Percentiles rank a stretch among this genome's conserved stretches.
These are phyloP conservation scores for Speleostelium caveatum DNA, from an alignment of 78 protist genomes.

Conservation along the genomic window DNA sequence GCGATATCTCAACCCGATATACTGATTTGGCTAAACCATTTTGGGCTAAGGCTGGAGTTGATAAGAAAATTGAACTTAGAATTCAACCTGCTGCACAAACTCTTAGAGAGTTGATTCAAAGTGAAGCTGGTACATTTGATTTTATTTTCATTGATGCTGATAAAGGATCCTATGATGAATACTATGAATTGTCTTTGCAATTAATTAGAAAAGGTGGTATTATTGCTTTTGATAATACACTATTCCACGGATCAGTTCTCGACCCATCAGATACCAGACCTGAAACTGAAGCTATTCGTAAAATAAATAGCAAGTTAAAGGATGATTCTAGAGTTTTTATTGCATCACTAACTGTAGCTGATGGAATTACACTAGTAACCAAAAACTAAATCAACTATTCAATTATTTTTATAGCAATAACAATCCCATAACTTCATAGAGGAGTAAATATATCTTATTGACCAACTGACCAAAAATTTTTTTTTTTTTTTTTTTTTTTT, in stretches of 20 bases:
- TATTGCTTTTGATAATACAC: conserved; percentile 82
- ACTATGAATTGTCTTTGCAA: conserved; percentile 79
- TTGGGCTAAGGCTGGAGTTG: conserved; percentile 85
- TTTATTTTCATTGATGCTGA: conserved; percentile 90
- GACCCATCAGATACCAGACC: not conserved
- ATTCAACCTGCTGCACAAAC: conserved; percentile 83
- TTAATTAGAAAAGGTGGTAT: conserved; percentile 83
- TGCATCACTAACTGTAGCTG: conserved; percentile 75
- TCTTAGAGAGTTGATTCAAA: conserved; percentile 51
- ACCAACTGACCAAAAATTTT: no score
- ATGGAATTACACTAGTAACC: conserved; percentile 80
- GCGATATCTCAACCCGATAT: conserved; percentile 82
- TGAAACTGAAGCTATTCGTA: conserved; percentile 50
- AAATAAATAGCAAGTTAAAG: conserved; percentile 42
- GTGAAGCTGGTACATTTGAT: conserved; percentile 80
- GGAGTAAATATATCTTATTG: no score
- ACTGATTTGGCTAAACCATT: conserved; percentile 50
- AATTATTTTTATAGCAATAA: not conserved
- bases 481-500: no score
- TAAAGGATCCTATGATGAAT: conserved; percentile 72
- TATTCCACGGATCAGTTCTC: conserved; percentile 57
- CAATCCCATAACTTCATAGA: no score
- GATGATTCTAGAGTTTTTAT: conserved; percentile 65
- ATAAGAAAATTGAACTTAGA: conserved; percentile 70
- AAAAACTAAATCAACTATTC: conserved; percentile 48